phyloP scores from a whole-genome alignment of 116 monocot species.

The Dioscorea cayenensis region DNA sequence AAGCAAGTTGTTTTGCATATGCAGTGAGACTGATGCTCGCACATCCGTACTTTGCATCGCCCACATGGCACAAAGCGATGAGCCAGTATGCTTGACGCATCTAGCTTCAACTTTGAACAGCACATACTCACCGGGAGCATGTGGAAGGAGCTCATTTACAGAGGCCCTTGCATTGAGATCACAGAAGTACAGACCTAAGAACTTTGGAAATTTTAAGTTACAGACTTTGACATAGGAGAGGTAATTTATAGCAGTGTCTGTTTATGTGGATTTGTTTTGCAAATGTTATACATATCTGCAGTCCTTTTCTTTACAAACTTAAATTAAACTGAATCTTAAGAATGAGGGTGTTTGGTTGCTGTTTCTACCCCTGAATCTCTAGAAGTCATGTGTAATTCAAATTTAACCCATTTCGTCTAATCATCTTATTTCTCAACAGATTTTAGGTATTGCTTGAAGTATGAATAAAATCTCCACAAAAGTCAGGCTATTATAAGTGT shows the following conservation, averaged over 20 bases:
- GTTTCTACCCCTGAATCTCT: background rate
- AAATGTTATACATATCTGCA: background rate
- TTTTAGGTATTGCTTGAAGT: too few species aligned
- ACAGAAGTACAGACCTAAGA: conserved; percentile 32
- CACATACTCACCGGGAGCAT: conserved; percentile 60
- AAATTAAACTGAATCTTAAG: background rate
- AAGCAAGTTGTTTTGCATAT: too few species aligned
- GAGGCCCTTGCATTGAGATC: conserved; percentile 64
- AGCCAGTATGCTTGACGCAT: too few species aligned
- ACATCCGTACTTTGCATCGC: too few species aligned
- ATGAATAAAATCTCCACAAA: too few species aligned
- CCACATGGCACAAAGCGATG: too few species aligned
- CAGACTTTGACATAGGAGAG: background rate
- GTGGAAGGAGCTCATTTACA: conserved; percentile 69
- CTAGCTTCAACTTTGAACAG: too few species aligned
- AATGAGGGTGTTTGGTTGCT: background rate
- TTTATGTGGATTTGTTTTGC: background rate
- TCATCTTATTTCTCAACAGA: background rate
- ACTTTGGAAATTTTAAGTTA: background rate
- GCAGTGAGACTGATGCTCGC: too few species aligned
- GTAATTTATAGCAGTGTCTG: background rate
- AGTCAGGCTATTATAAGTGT: too few species aligned
- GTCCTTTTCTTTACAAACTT: background rate
- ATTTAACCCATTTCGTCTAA: background rate
- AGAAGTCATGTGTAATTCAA: background rate